Conservation (phyloP, 2,329 filamentous ascomycete genomes). For the Fusarium praegraminearum region DNA sequence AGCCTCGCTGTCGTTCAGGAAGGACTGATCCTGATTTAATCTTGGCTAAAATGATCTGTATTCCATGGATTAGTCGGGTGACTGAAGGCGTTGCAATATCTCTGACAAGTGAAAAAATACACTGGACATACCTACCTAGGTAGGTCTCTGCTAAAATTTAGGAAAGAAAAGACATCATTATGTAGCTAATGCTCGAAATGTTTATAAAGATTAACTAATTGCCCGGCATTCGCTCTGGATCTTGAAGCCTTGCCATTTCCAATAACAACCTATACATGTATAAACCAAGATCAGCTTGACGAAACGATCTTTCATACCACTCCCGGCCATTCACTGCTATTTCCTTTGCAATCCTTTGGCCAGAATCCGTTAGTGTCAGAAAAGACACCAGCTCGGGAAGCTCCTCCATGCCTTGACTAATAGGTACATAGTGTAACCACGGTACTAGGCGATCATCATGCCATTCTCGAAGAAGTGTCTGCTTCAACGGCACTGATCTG, state of each 20-base stretch:
- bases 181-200: too few relatives aligned
- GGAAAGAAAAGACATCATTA: too few relatives aligned
- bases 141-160: too few relatives aligned
- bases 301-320: neutral
- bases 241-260: neutral
- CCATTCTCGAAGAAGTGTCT: neutral
- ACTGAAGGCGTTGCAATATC: too few relatives aligned
- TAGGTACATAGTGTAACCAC: neutral
- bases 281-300: neutral
- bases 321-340: neutral
- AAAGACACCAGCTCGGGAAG: neutral
- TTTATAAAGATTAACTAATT: neutral
- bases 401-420: neutral
- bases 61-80: too few relatives aligned
- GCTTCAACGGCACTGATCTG: neutral
- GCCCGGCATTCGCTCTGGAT: fast-evolving
- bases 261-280: neutral
- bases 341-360: neutral
- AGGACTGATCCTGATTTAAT: too few relatives aligned
- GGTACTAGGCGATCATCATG: neutral
- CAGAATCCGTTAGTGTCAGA: fast-evolving
- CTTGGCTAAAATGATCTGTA: too few relatives aligned
- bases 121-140: too few relatives aligned
- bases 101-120: too few relatives aligned
- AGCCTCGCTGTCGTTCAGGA: too few relatives aligned